Evolutionary conservation across 257 asterid species (phyloP).

Genomic region (Capsicum baccatum): DNA sequence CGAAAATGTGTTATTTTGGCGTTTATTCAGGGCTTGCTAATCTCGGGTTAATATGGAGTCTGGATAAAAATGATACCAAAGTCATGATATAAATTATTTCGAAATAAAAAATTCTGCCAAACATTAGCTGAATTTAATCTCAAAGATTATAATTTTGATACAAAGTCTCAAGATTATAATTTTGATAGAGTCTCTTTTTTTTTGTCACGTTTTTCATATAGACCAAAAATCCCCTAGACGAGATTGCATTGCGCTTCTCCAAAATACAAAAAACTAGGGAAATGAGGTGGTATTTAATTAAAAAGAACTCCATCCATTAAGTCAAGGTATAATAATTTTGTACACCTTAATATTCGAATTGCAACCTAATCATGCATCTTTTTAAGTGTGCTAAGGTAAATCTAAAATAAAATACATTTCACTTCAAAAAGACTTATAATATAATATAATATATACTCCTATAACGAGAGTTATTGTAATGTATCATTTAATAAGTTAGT

Average conservation of each 20-base stretch:
- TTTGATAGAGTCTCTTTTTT: not conserved
- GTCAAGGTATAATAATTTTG: too few species aligned
- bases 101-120: not conserved
- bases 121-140: not conserved
- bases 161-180: not conserved
- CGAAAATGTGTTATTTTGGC: not conserved
- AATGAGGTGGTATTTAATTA: not conserved
- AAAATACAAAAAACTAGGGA: not conserved
- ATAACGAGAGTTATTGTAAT: not conserved
- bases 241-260: slow-evolving; percentile 12
- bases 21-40: not conserved
- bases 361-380: not conserved
- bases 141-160: not conserved
- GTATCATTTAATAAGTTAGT: not conserved
- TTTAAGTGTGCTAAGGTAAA: not conserved
- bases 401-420: not conserved
- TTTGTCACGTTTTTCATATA: not conserved
- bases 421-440: not conserved
- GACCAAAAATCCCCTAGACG: not conserved
- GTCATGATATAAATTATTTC: not conserved
- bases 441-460: not conserved
- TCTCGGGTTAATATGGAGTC: too few species aligned
- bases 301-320: not conserved
- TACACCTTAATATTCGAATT: not conserved
- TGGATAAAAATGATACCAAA: not conserved